Evolutionary conservation across 495 filamentous ascomycete species (phyloP), one percentile per base, ranked within the genome.

Genomic region (Penicillium samsonianum): DNA sequence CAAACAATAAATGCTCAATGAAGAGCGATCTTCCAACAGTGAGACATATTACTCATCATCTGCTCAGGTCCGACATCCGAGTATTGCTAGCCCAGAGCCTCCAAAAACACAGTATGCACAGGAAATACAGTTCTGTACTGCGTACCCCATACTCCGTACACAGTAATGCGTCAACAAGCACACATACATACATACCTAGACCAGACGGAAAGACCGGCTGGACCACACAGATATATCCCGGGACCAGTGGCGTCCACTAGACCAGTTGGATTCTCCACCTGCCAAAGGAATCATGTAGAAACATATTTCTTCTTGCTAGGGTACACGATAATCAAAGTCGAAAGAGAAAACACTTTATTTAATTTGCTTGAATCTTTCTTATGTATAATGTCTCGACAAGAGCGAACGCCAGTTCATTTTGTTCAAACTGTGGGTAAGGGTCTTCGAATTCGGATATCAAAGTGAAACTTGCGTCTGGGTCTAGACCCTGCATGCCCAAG

Each of bases 201-300:
- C 61, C 53, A 25, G 26, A 47, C 35, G 35, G 38, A 19, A 3
- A 40, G 9, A 28, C 43, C 53, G 53, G 59, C 52, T 56, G 31
- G 57, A 57, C 62, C 62, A 61, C 49, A 45, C 14, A 38, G 31
- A 38, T 25, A 55, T 57, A 57, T 58, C 58, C 50, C 51, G 33
- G 58, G 58, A 31, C 44, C 55, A 46, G 58, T 64, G 62, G 62
- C 62, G 62, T 45, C 38, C 54, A 35, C 50, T 64, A 64, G 62
- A 46, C 33, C 47, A 43, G 51, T 17, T 46, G 44, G 12, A 33
- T 40, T 35, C 53, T 28, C 62, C 62, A 64, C 62, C 61, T 50
- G 53, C 31, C 50, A 55, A 22, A 46, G 50, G 37, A 47, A 54
- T 26, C 33, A 52, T n/a, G 49, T 52, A 52, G 22, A 37, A 64